These are phyloP conservation scores for Flaveria floridana DNA, from an alignment of 140 eudicot species.

Conservation along the genomic window DNA sequence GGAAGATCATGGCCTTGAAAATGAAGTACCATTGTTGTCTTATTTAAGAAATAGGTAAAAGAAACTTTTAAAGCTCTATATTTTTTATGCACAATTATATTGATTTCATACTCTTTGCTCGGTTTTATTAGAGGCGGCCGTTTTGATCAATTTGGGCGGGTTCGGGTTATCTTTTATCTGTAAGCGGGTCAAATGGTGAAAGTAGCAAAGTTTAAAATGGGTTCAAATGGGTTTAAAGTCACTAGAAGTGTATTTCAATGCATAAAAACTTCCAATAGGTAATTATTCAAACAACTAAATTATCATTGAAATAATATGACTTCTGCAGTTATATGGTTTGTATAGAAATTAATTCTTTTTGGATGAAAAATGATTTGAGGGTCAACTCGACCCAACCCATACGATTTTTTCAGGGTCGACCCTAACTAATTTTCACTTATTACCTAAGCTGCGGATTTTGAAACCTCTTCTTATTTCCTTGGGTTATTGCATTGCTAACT, in stretches of 20 bases:
- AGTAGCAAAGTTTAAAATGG: not conserved
- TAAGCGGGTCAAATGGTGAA: not conserved
- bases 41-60: slow-evolving; percentile 69
- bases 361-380: not conserved
- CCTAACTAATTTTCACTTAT: not conserved
- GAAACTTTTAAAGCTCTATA: not conserved
- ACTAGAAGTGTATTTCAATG: not conserved
- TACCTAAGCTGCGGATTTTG: not conserved
- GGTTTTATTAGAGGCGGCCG: not conserved
- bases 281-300: not conserved
- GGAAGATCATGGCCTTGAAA: slow-evolving; percentile 82
- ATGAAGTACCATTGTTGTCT: slow-evolving; percentile 65
- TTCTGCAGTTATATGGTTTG: not conserved
- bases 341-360: not conserved
- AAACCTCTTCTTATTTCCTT: slow-evolving; percentile 1
- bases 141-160: not conserved
- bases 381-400: not conserved
- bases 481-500: not conserved
- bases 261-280: not conserved
- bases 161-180: not conserved
- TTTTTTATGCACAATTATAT: not conserved
- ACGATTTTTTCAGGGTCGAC: not conserved
- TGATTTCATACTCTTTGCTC: not conserved
- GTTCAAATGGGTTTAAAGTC: not conserved
- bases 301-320: not conserved